Evolutionary conservation across 768 basidiomycete genomes (phyloP), one percentile per base, ranked within the genome.

Genomic region (Collybiopsis confluens): DNA sequence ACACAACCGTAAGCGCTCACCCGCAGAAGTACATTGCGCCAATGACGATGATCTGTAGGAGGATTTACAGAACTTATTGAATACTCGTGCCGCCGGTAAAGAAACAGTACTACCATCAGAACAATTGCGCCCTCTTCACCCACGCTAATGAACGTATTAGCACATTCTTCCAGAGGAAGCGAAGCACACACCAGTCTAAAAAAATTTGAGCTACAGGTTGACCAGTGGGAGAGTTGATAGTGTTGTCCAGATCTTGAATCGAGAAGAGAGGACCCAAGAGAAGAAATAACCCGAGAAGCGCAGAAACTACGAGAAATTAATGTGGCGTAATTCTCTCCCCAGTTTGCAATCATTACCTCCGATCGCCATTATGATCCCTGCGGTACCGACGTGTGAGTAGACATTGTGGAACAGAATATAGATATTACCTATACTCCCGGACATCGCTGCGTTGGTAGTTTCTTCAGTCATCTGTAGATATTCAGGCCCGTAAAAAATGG

Each of bases 201-300:
- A 90, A 86, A 3, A 92, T 90, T 59, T 90, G 88, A 2, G 87
- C 76, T 1, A 91, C 87, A 1, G 89, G 89, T 59, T 90, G 78
- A 1, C 83, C 85, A 3, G 81, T 83, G 9, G 67, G 44, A 0
- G 82, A 78, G 10, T 58, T 61, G 27, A 89, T 52, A 0, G 86
- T 88, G 3, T 41, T 59, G 18, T 78, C 77, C 15, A 86, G 71
- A 59, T 90, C 81, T 61, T 90, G 89, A 18, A 91, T 90, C 0
- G 83, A 86, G 69, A 90, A 90, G 1, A 90, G 75, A 36, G 90
- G 71, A 0, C 83, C 83, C 5, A 89, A 68, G 40, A 90, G 70
- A 45, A 89, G 77, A 73, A 88, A 90, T 82, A 84, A 86, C 23
- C 88, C 88, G 1, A 90, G 76, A 10, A 88, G 56, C 1, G 86